A percentile compares a stretch with the other conserved stretches of the same genome.
phyloP scores from a whole-genome alignment of 2,329 filamentous ascomycete species.

The Cladosporium colombiae region DNA sequence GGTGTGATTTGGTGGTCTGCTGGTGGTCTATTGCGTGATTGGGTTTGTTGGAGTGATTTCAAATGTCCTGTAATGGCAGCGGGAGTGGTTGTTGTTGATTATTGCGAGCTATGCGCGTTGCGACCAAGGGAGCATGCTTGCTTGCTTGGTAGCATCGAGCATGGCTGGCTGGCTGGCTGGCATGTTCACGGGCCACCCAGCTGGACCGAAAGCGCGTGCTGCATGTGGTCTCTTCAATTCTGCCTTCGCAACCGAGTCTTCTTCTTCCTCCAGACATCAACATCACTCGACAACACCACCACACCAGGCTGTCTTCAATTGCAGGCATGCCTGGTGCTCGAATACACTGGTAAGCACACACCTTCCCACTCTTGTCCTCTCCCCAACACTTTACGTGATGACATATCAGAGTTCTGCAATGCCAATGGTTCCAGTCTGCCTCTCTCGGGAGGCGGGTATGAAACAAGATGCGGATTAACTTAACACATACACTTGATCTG shows the following conservation, averaged over 20 bases:
- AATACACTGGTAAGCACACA: slow-evolving; percentile 7
- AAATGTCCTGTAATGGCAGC: background rate
- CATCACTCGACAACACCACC: background rate
- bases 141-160: background rate
- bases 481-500: slow-evolving; percentile 51
- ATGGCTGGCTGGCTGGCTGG: background rate
- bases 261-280: slow-evolving; percentile 11
- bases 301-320: background rate
- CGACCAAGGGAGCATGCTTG: background rate
- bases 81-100: background rate
- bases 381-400: slow-evolving; percentile 39
- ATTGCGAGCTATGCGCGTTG: background rate
- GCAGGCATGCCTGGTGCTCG: background rate
- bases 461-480: slow-evolving; percentile 47
- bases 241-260: background rate
- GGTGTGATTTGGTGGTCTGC: background rate
- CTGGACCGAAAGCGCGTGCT: background rate
- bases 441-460: slow-evolving; percentile 25
- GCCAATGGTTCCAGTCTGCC: slow-evolving; percentile 40
- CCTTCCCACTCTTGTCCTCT: background rate
- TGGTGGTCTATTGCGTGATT: background rate
- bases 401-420: slow-evolving; percentile 54
- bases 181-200: background rate
- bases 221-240: background rate
- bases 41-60: background rate